These are phyloP conservation scores for Paramecium bursaria DNA, from an alignment of 73 alveolate genomes.

Conservation along the genomic window DNA sequence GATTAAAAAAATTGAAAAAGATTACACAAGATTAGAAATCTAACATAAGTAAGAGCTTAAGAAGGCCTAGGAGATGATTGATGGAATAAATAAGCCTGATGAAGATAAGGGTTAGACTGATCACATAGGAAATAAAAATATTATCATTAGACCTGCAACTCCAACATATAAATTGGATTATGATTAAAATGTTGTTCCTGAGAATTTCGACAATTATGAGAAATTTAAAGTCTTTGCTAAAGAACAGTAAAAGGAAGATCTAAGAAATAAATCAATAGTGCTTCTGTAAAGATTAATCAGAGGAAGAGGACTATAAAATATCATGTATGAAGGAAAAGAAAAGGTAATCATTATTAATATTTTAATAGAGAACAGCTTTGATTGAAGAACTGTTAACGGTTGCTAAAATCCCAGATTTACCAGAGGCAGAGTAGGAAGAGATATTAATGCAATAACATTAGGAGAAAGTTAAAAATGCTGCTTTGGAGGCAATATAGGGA, in stretches of 20 bases:
- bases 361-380: constrained; percentile 87
- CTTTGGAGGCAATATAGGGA: constrained; percentile 96
- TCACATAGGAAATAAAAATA: constrained; percentile 67
- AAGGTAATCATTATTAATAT: constrained; percentile 60
- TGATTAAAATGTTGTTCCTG: constrained; percentile 19
- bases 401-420: constrained; percentile 95
- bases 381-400: constrained; percentile 95
- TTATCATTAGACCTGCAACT: constrained; percentile 64
- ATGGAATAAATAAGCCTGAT: constrained; percentile 61
- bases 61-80: constrained; percentile 67
- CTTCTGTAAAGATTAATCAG: constrained; percentile 94
- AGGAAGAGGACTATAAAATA: constrained; percentile 96
- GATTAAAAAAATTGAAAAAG: constrained; percentile 68
- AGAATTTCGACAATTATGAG: constrained; percentile 64
- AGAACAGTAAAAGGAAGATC: constrained; percentile 75
- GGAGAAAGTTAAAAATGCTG: constrained; percentile 96
- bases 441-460: constrained; percentile 90
- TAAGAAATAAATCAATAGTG: constrained; percentile 81
- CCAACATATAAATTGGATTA: constrained; percentile 67
- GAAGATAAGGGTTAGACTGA: constrained; percentile 58
- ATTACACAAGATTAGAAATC: constrained; percentile 70
- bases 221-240: constrained; percentile 75
- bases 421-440: constrained; percentile 93
- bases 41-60: constrained; percentile 68
- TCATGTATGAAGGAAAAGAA: constrained; percentile 98